These are phyloP conservation scores for Syzygium malaccense DNA, from an alignment of 441 rosid genomes.

Conservation along the genomic window DNA sequence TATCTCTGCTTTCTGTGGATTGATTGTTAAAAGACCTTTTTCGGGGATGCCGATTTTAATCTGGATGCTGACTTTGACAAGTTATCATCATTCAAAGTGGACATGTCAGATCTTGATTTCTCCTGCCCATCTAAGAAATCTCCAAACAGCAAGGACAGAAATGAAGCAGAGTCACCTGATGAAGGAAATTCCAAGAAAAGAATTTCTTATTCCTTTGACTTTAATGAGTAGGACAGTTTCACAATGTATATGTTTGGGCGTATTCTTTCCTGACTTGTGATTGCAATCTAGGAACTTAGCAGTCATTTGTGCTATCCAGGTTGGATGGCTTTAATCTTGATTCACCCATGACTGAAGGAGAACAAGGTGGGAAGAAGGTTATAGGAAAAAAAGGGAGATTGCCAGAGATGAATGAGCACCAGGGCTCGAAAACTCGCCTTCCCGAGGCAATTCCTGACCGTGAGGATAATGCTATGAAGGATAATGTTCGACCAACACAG, in stretches of 20 bases:
- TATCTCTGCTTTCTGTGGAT: neutral
- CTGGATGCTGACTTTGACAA: conserved; percentile 68
- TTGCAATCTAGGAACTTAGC: neutral
- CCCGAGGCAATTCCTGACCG: neutral
- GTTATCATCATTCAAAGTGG: conserved; percentile 69
- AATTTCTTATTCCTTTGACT: conserved; percentile 68
- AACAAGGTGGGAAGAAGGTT: conserved; percentile 20
- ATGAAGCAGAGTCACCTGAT: conserved; percentile 36
- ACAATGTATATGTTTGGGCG: neutral
- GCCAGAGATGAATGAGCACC: conserved; percentile 17
- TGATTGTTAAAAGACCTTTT: neutral
- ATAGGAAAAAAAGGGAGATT: conserved; percentile 10
- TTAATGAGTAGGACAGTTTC: conserved; percentile 43
- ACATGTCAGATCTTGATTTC: conserved; percentile 83
- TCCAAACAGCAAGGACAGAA: conserved; percentile 37
- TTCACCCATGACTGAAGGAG: conserved; percentile 33
- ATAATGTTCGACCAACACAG: conserved; percentile 14
- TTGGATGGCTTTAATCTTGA: conserved; percentile 47
- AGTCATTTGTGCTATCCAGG: conserved; percentile 20
- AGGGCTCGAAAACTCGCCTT: neutral
- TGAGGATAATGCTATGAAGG: conserved; percentile 3
- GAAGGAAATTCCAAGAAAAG: conserved; percentile 29
- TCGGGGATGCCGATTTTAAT: conserved; percentile 81
- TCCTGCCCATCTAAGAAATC: conserved; percentile 42
- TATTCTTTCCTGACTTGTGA: neutral